A percentile compares a stretch with the other conserved stretches of the same genome.
Conservation (phyloP, 208 protist genomes). For the Wallacemonas sp. region DNA sequence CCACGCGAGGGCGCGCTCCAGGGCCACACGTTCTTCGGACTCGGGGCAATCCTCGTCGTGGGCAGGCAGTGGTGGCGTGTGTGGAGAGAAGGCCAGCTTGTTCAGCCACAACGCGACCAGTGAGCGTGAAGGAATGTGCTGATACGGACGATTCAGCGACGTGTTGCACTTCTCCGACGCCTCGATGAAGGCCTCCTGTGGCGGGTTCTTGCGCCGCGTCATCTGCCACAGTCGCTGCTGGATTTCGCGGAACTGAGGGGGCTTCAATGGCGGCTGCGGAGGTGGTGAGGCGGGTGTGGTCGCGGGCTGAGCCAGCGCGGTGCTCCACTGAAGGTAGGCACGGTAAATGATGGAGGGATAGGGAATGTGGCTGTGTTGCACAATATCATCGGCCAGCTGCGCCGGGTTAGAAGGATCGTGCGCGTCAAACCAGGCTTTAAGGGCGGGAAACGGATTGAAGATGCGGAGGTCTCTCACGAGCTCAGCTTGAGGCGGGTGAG, state of each 20-base stretch:
- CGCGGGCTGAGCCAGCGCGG: not conserved
- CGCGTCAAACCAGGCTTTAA: constrained; percentile 57
- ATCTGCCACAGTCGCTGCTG: constrained; percentile 10
- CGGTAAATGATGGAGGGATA: constrained; percentile 85
- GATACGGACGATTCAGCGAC: constrained; percentile 37
- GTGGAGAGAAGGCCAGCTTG: not conserved
- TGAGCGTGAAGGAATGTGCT: not conserved
- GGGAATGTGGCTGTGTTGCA: constrained; percentile 79
- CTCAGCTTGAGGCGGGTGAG: constrained; percentile 38
- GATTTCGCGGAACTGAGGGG: not conserved
- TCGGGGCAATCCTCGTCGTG: not conserved
- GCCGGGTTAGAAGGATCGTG: constrained; percentile 50
- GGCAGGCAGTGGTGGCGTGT: not conserved
- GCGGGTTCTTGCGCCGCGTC: constrained; percentile 19
- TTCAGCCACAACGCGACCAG: not conserved
- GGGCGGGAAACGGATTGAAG: constrained; percentile 80
- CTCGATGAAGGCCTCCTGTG: constrained; percentile 60
- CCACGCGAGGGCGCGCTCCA: constrained; percentile 67
- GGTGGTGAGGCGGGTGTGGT: not conserved
- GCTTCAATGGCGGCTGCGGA: constrained; percentile 9
- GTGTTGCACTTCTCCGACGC: constrained; percentile 50
- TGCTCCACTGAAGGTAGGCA: constrained; percentile 47
- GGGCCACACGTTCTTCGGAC: not conserved
- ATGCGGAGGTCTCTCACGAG: constrained; percentile 90
- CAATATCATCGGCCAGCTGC: constrained; percentile 33